These are phyloP conservation scores for Dichomitus squalens DNA, from an alignment of 1,284 basidiomycete genomes.

Conservation along the genomic window DNA sequence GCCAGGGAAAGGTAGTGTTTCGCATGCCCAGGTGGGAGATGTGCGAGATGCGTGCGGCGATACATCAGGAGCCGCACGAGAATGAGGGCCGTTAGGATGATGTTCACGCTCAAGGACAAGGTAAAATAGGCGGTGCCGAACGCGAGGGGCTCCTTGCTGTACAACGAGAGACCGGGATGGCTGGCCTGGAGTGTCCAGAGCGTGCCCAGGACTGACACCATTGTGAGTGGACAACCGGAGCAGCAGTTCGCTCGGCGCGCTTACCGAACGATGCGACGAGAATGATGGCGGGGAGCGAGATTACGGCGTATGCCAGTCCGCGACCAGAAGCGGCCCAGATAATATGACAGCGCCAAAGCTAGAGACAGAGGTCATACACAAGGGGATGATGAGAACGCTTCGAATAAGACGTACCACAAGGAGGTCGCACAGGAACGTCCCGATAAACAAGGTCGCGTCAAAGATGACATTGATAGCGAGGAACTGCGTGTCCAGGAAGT, in stretches of 20 bases:
- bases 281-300: slow-evolving; percentile 30
- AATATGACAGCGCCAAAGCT: slow-evolving; percentile 50
- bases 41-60: slow-evolving; percentile 34
- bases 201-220: slow-evolving; percentile 41
- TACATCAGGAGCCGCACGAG: slow-evolving; percentile 39
- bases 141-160: slow-evolving; percentile 41
- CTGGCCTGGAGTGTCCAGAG: slow-evolving; percentile 47
- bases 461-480: slow-evolving; percentile 45
- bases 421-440: slow-evolving; percentile 38
- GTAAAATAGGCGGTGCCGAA: slow-evolving; percentile 42
- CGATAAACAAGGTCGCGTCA: slow-evolving; percentile 42
- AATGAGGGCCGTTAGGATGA: slow-evolving; percentile 47
- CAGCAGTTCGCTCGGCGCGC: background rate
- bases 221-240: background rate
- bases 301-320: slow-evolving; percentile 35
- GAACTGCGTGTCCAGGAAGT: slow-evolving; percentile 40
- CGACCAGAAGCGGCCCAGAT: slow-evolving; percentile 44
- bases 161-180: slow-evolving; percentile 41
- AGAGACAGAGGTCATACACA: background rate
- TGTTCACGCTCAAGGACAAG: slow-evolving; percentile 47
- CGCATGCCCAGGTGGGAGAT: slow-evolving; percentile 38
- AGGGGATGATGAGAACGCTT: background rate
- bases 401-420: slow-evolving; percentile 35
- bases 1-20: slow-evolving; percentile 43
- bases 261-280: slow-evolving; percentile 43